Evolutionary conservation across 768 basidiomycete genomes (phyloP).

Genomic region (Suillus decipiens): DNA sequence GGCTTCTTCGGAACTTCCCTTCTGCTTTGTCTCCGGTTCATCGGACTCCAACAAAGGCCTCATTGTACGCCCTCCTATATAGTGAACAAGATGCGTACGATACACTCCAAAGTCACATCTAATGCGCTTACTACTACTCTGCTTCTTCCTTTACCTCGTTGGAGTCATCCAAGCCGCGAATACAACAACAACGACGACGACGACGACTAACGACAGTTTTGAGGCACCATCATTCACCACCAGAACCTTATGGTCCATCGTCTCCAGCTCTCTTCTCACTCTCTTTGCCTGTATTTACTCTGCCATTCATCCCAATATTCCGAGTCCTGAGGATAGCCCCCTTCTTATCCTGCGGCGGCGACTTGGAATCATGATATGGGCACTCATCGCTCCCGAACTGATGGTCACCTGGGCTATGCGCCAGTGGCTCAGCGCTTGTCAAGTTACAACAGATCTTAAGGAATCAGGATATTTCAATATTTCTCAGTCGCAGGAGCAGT

Average conservation of each 20-base stretch:
- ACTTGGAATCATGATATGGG: conserved; percentile 17
- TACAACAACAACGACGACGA: too few species aligned
- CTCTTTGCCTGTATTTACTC: conserved; percentile 30
- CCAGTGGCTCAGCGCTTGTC: conserved; percentile 19
- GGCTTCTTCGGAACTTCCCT: too few species aligned
- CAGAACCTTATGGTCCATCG: conserved; percentile 19
- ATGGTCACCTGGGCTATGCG: conserved; percentile 22
- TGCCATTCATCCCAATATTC: conserved; percentile 30
- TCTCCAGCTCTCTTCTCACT: conserved; percentile 22
- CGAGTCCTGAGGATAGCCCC: neutral
- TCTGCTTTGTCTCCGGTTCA: too few species aligned
- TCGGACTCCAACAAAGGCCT: too few species aligned
- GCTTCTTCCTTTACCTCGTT: neutral
- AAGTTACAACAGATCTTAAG: neutral
- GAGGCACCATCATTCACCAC: neutral
- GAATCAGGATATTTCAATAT: neutral
- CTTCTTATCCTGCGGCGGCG: neutral
- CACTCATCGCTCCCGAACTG: conserved; percentile 28
- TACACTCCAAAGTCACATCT: neutral
- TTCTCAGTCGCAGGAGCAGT: too few species aligned
- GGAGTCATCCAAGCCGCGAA: neutral
- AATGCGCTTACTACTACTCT: neutral
- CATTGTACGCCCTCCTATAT: neutral
- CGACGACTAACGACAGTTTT: too few species aligned
- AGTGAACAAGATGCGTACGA: neutral